Evolutionary conservation across 345 rosid genomes (phyloP), one percentile per base, ranked within the genome.

Genomic region (Dimocarpus longan): DNA sequence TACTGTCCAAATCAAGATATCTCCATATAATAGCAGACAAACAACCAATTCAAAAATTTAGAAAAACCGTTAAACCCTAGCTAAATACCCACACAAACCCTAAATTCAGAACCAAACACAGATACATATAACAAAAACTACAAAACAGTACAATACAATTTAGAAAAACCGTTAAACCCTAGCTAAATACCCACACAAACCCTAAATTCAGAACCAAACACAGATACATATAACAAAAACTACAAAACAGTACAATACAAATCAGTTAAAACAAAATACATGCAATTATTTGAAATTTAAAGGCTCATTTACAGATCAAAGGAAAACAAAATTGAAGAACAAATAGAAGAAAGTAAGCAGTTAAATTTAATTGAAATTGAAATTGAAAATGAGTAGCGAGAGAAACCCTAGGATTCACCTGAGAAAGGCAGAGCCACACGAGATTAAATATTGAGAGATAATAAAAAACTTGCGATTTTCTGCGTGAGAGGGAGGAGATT

Each of bases 401-500:
- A 60, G 54, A 76, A 81, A 79, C 81, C 80, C 80, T 79, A 69
- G 56, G 26, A 79, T 71, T 78, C 76, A 87, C 90, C 88, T 82
- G 80, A 79, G 59, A 82, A 62, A 76, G 43, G 71, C 80, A 46
- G 82, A 80, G 81, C 87, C 86, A 84, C 87, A 70, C 18, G 15
- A 15, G 5, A 15, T 50, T 2, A 13, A 50, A 50, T 46, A 7
- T 6, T 11, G 8, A 46, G 52, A 46, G 8, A 57, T 6, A n/a
- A 57, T 64, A 68, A 78, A 54, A 22, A 15, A 11, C 1, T 24
- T 10, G 57, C 66, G 69, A 75, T 46, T 42, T 1, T 12, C 5
- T 19, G 6, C 0, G 5, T 12, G 10, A 5, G 28, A 37, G 21
- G 11, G 0, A 32, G 11, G 54, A 42, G 59, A 22, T 18, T 12